Percentiles rank a stretch among this genome's conserved stretches.
These are phyloP conservation scores for Sechiopsis laciniata DNA, from an alignment of 306 rosid species.

Conservation along the genomic window DNA sequence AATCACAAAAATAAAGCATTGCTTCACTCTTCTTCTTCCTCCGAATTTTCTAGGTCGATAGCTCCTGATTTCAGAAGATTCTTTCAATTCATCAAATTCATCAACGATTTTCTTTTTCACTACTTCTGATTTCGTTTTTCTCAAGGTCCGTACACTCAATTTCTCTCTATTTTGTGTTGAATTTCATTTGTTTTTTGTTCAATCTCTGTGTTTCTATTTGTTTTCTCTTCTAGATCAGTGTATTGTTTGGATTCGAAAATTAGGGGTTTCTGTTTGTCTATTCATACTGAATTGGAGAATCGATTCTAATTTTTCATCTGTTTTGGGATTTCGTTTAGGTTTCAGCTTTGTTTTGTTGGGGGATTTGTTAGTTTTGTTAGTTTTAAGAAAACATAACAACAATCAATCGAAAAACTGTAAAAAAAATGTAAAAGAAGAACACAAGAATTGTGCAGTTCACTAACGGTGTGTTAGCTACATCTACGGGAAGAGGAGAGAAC, in stretches of 20 bases:
- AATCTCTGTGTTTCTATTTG: background rate
- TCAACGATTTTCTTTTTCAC: background rate
- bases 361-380: no score
- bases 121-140: background rate
- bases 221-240: background rate
- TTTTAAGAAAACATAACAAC: no score
- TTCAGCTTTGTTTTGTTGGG: background rate
- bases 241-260: background rate
- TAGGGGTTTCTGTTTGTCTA: background rate
- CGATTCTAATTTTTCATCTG: background rate
- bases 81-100: background rate
- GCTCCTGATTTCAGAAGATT: background rate
- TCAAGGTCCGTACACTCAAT: background rate
- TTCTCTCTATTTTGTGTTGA: background rate
- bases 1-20: background rate
- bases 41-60: background rate
- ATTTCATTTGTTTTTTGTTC: background rate
- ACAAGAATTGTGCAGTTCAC: no score
- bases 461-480: no score
- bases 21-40: background rate
- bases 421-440: no score
- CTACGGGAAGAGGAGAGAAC: no score
- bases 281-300: background rate
- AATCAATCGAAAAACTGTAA: no score
- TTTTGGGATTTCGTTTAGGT: background rate